Evolutionary conservation across 2,329 filamentous ascomycete species (phyloP), one percentile per base, ranked within the genome.

Genomic region (Aspergillus tubingensis): DNA sequence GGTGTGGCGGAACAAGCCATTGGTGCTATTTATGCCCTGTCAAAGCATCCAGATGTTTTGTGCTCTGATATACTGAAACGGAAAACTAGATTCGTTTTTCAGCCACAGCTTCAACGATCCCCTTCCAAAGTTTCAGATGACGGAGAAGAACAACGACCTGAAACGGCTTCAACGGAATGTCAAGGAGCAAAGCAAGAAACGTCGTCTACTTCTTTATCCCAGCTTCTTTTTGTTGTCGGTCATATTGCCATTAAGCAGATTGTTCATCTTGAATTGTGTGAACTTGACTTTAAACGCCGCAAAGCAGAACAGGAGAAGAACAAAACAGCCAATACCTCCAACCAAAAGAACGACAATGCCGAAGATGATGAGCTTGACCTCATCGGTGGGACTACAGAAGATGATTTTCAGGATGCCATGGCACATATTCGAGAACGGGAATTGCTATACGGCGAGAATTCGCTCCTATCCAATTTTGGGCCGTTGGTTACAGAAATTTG

Each of bases 211-310:
- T 88, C 86, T 0, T 82, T 99, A 2, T 96, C 95, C 0, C 95
- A 98, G 70, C 84, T 99, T 2, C 83, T 99, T 0, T 98, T 98
- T 73, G 90, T 96, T 38, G 94, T 98, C 30, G 95, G 95, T 0
- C 95, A 99, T 72, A 91, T 98, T 51, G 95, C 95, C 13, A 95
- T 99, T 73, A 99, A 99, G 79, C 96, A 99, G 74, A 99, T 99
- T 68, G 96, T 99, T 0, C 95, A 99, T 74, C 85, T 99, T 10
- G 95, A 99, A 70, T 83, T 98, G n/a, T 96, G 93, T 74, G 95
- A 99, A 73, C 87, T 95, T 53, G 95, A 99, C 76, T 99, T 99
- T 78, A 99, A 99, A 81, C 90, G 94, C 57, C 86, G 94, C 66
- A 99, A 99, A 81, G 74, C 74, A 7, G 79, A 80, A 75, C 74